Percentiles rank a stretch among this genome's conserved stretches.
Evolutionary conservation across 805 yeast genomes (phyloP).

Genomic region (Tetrapisispora arboricola): DNA sequence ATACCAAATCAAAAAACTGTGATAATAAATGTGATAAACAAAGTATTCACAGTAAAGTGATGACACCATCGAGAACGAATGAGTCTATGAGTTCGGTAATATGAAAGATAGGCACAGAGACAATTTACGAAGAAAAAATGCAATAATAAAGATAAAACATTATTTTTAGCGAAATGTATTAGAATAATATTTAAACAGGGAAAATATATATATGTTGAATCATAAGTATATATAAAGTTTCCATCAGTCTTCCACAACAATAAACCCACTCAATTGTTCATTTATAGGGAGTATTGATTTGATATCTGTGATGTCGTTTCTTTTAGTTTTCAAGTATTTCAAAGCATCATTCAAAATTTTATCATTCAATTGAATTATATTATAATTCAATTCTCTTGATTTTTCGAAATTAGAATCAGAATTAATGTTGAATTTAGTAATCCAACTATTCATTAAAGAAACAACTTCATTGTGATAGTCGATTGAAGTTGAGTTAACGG

Average conservation of each 20-base stretch:
- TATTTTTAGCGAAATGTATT: background rate
- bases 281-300: background rate
- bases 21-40: background rate
- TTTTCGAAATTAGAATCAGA: background rate
- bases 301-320: background rate
- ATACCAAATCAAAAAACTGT: background rate
- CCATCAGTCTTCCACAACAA: background rate
- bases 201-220: background rate
- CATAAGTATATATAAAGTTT: too few relatives aligned
- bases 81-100: background rate
- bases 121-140: background rate
- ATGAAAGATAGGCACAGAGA: background rate
- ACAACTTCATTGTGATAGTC: background rate
- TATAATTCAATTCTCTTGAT: background rate
- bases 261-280: background rate
- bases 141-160: background rate
- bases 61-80: slow-evolving; percentile 3
- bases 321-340: background rate
- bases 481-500: background rate
- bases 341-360: background rate
- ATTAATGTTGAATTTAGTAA: background rate
- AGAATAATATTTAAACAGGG: too few relatives aligned
- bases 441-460: background rate
- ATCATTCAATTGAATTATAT: background rate
- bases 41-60: background rate